Base-by-base conservation (phyloP, 2,329 filamentous ascomycete species). In the Chalaropsis ovoidea region DNA sequence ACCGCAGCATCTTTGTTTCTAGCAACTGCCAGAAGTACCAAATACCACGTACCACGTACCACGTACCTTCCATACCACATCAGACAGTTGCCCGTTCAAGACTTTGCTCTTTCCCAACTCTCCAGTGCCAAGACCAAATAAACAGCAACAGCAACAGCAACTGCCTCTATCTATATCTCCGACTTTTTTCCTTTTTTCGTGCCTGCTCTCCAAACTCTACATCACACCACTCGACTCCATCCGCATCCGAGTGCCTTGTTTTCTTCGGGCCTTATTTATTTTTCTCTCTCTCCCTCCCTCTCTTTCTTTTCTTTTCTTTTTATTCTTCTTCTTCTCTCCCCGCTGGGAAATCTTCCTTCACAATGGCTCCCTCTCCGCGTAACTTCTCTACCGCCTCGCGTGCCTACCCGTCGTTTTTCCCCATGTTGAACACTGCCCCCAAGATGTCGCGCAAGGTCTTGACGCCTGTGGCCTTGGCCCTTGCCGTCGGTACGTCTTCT, bases 391-490 rank as follows among this genome's bases (percentile, higher is more conserved):
- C 71, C 52, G 68, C 69, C 11, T 70, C 72, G 43, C 70, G 70
- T 39, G 72, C 72, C 42, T 68, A 73, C 66, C 72, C 72, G 52
- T 69, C 71, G 27, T 71, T 72, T 64, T 69, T 73, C 22, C 72
- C 72, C 17, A 68, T 68, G 17, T 67, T 73, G 41, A 71, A 73
- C 68, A 70, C 47, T 60, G 56, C 65, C 19, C 52, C 62, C 62
- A 60, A 61, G 27, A 24, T 65, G n/a, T 47, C 67, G 45, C 62
- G 62, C 13, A 67, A 54, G 52, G 70, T 73, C 65, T 70, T 71
- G 42, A 65, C 70, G 13, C 73, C 72, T 0, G 72, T 73, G 22
- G 71, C 71, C 39, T 69, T 72, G 43, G 73, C 72, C 49, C 71
- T 73, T 3, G 70, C 72, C 61, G 72, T 74, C 61, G 73, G 73